Conservation (phyloP, 805 yeast species). For the Suhomyces sp. region DNA sequence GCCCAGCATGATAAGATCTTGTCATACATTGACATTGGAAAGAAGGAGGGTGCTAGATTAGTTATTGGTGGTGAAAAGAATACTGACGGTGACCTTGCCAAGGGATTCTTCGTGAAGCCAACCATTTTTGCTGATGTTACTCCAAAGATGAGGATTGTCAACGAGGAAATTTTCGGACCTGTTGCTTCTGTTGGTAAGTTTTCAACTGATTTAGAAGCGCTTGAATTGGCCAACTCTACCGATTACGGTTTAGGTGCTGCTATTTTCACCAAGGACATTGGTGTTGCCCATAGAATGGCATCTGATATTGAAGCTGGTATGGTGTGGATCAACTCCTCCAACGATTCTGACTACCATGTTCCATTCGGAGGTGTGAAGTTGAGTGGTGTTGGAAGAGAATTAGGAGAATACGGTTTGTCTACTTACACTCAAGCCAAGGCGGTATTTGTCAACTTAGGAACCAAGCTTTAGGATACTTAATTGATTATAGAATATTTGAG, state of each 20-base stretch:
- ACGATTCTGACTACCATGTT: constrained; percentile 41
- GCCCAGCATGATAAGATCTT: constrained; percentile 52
- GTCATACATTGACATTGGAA: constrained; percentile 42
- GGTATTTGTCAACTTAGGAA: constrained; percentile 56
- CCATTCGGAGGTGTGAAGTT: constrained; percentile 41
- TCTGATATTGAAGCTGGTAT: constrained; percentile 45
- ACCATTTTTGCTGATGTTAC: constrained; percentile 73
- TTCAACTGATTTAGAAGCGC: constrained; percentile 63
- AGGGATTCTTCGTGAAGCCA: constrained; percentile 72
- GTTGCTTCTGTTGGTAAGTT: constrained; percentile 72
- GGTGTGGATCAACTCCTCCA: constrained; percentile 48
- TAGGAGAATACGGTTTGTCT: constrained; percentile 38
- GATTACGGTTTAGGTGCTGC: constrained; percentile 83
- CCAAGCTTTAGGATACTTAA: constrained; percentile 34
- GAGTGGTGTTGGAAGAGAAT: constrained; percentile 43
- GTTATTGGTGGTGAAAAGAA: constrained; percentile 43
- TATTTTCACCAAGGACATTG: constrained; percentile 68
- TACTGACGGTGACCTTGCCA: constrained; percentile 35
- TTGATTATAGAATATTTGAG: no score
- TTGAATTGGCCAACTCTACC: constrained; percentile 67
- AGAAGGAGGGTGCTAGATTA: constrained; percentile 44
- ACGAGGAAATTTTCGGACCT: constrained; percentile 88
- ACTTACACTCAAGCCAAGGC: constrained; percentile 38
- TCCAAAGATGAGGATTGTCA: constrained; percentile 62
- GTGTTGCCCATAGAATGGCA: constrained; percentile 64